Evolutionary conservation across 2,329 filamentous ascomycete species (phyloP), one percentile per base, ranked within the genome.

Genomic region (Fusarium sambucinum): DNA sequence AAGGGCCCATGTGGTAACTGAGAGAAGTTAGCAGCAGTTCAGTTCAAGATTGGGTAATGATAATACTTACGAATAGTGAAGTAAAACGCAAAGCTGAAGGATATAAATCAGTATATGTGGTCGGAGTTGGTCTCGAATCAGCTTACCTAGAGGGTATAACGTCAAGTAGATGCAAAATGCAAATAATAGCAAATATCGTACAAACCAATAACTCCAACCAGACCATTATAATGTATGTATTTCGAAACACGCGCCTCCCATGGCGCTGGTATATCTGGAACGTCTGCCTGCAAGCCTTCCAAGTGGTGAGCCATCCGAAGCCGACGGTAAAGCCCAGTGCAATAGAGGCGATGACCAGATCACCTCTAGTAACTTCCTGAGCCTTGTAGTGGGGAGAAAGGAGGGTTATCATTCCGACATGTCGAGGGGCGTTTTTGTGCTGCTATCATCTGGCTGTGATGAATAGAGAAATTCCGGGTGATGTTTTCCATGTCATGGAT

Each of bases 161-260:
- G 17, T 51, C 57, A 16, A 71, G 44, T 17, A 76, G 52, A 59
- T 75, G 68, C 59, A 76, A 29, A 7, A 69, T 70, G 30, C 73
- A 76, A 29, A 84, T 77, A 25, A 82, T 61, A 8, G 77, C 79
- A 38, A 85, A 84, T 11, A 76, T 64, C 13, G 82, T 73, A 13
- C 79, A 83, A 5, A 80, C 80, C 2, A 76, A 3, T 5, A 84
- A 76, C 68, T 85, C 83, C 29, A 79, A 52, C 83, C 83, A 85
- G 55, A 85, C 79, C 80, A 85, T 80, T 76, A 80, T 81, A 0
- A 85, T 76, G 60, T 84, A 84, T 1, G 77, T 73, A 62, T 81
- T 83, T 16, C 71, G 77, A 66, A 57, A 47, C 56, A 78, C 69
- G 71, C 77, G 50, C 19, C 41, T 47, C 8, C 78, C 73, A 41